A percentile compares a stretch with the other conserved stretches of the same genome.
Conservation (phyloP, 768 basidiomycete genomes). For the Megacollybia marginata region DNA sequence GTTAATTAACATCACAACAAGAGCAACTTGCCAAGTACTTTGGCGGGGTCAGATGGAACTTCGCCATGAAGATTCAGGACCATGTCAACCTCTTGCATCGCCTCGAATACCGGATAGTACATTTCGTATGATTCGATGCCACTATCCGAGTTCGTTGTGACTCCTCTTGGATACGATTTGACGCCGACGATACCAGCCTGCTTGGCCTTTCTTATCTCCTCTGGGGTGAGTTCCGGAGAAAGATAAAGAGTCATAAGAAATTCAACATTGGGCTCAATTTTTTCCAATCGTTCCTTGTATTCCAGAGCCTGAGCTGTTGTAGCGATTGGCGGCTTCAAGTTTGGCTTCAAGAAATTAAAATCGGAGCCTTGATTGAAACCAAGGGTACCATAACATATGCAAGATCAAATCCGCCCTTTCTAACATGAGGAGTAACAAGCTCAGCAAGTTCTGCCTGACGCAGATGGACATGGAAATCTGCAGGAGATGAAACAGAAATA, state of each 20-base stretch:
- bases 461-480: slow-evolving; percentile 96
- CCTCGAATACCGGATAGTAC: slow-evolving; percentile 89
- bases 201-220: slow-evolving; percentile 85
- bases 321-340: slow-evolving; percentile 83
- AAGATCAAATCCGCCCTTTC: slow-evolving; percentile 79
- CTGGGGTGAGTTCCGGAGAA: slow-evolving; percentile 83
- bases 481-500: slow-evolving; percentile 52
- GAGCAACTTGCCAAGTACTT: slow-evolving; percentile 30
- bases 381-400: slow-evolving; percentile 91
- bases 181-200: slow-evolving; percentile 82
- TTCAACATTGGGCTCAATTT: slow-evolving; percentile 69
- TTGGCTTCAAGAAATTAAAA: slow-evolving; percentile 54
- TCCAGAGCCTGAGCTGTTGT: slow-evolving; percentile 71
- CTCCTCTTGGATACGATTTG: slow-evolving; percentile 95
- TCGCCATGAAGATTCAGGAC: slow-evolving; percentile 97
- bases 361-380: slow-evolving; percentile 7
- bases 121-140: slow-evolving; percentile 94
- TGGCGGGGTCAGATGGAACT: slow-evolving; percentile 75
- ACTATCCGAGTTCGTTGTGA: slow-evolving; percentile 94
- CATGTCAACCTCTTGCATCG: slow-evolving; percentile 90
- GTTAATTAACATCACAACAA: background rate
- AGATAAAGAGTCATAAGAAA: slow-evolving; percentile 97
- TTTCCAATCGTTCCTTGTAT: slow-evolving; percentile 71
- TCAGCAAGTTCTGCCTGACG: slow-evolving; percentile 78
- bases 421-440: slow-evolving; percentile 86